Percentiles rank a stretch among this genome's conserved stretches.
These are phyloP conservation scores for Rhizophlyctis rosea DNA, from an alignment of 192 early-diverging fungal species.

Conservation along the genomic window DNA sequence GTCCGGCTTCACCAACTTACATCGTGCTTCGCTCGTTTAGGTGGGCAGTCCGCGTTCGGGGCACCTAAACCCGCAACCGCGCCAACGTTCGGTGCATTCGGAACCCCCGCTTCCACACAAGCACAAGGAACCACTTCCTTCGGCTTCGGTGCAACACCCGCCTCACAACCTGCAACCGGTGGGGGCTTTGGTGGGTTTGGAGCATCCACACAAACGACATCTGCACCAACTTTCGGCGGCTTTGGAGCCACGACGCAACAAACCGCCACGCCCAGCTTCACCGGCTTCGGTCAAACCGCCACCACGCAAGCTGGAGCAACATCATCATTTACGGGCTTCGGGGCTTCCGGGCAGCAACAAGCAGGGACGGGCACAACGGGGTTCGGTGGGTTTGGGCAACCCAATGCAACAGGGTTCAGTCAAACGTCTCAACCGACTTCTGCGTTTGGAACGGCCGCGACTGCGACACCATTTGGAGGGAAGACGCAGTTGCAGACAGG, in stretches of 20 bases:
- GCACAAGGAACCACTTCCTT: too few species aligned
- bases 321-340: slow-evolving; percentile 24
- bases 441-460: slow-evolving; percentile 19
- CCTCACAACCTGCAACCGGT: slow-evolving; percentile 18
- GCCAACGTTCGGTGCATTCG: too few species aligned
- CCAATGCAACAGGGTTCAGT: neutral
- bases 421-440: neutral
- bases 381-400: slow-evolving; percentile 18
- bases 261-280: slow-evolving; percentile 1
- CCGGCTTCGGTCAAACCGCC: slow-evolving; percentile 14
- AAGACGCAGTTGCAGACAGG: slow-evolving; percentile 4
- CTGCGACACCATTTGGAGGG: slow-evolving; percentile 20
- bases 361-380: slow-evolving; percentile 13
- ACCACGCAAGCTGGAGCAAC: slow-evolving; percentile 16
- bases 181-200: slow-evolving; percentile 17
- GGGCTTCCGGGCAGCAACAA: slow-evolving; percentile 9
- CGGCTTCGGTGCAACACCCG: slow-evolving; percentile 13
- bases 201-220: neutral
- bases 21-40: too few species aligned
- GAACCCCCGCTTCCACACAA: too few species aligned
- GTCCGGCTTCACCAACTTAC: too few species aligned
- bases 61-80: too few species aligned
- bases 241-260: slow-evolving; percentile 12
- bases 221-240: slow-evolving; percentile 13
- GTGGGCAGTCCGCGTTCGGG: too few species aligned